Evolutionary conservation across 441 rosid genomes (phyloP), one percentile per base, ranked within the genome.

Genomic region (Erysimum cheiri): DNA sequence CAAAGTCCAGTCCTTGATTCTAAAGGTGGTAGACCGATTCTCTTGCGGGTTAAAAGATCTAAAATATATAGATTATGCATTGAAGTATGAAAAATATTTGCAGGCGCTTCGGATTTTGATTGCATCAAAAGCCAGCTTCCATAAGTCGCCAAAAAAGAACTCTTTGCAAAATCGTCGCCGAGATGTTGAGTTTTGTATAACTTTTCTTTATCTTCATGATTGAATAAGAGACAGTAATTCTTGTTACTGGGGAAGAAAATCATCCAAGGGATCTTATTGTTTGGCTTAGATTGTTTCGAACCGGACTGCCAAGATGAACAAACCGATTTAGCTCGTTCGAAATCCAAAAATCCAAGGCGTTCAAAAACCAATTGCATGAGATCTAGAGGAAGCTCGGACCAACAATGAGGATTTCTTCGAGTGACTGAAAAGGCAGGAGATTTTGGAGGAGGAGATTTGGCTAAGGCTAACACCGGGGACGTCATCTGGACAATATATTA

Each of bases 201-300:
- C 3, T 53, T 53, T 29, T 6, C 19, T 53, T 29, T 13, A 0
- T 53, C 36, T 53, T 53, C 57, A 4, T 19, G 36, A 3, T 29
- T 53, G 19, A 53, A 13, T 36, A 53, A 28, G 57, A 29, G 57
- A 53, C 57, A 53, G 1, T 53, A 2, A 7, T 29, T 29, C 11
- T 53, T 29, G 11, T 7, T 36, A 2, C 2, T 1, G 3, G 57
- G 57, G 57, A 53, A 29, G 0, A n/a, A 17, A 13, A 53, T n/a
- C 57, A 53, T 53, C 36, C 57, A 53, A 13, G 57, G 57, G 19
- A 53, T 53, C 19, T 53, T 8, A 29, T 53, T 53, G 19, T 13
- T 29, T 53, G 36, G 57, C 36, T 53, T 7, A 13, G 19, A 53
- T 6, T 6, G 11, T 53, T 11, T 53, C 11, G 57, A 29, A 53